phyloP scores from a whole-genome alignment of 306 rosid genomes.

The Pyrus betulifolia region DNA sequence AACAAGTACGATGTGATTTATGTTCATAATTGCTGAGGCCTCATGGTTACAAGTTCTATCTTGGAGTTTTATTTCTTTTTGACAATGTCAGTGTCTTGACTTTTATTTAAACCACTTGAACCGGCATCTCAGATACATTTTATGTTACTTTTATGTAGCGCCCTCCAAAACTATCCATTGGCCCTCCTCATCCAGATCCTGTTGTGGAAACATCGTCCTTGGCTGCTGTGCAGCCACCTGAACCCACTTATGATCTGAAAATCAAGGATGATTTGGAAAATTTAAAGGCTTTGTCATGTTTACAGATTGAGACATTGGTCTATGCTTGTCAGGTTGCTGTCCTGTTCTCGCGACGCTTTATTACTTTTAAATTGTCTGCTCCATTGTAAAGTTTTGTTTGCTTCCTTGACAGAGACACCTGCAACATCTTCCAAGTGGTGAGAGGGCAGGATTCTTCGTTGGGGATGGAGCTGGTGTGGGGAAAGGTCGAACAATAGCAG shows the following conservation, averaged over 20 bases:
- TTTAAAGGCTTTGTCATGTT: constrained; percentile 72
- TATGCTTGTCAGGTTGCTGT: constrained; percentile 94
- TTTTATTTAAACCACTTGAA: constrained; percentile 21
- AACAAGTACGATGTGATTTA: not conserved
- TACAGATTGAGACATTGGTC: constrained; percentile 96
- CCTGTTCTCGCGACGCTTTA: constrained; percentile 20
- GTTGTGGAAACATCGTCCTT: constrained; percentile 95
- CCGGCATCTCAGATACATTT: constrained; percentile 13
- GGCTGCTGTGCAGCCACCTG: constrained; percentile 99
- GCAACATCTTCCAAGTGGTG: constrained; percentile 66
- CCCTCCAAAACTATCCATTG: constrained; percentile 89
- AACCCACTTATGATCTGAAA: constrained; percentile 79
- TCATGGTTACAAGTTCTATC: constrained; percentile 11
- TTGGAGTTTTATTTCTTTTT: constrained; percentile 3
- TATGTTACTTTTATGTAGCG: constrained; percentile 52
- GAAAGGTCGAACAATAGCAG: constrained; percentile 96
- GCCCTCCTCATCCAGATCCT: constrained; percentile 93
- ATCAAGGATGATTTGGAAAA: constrained; percentile 62
- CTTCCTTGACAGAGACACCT: constrained; percentile 78
- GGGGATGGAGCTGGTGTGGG: constrained; percentile 99
- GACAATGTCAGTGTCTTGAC: constrained; percentile 2
- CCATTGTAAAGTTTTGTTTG: constrained; percentile 26
- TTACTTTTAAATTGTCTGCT: constrained; percentile 12
- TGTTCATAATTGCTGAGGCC: not conserved
- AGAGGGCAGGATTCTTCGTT: constrained; percentile 83